Conservation (phyloP, 1,139 yeast species). For the Yamadazyma songkhlaensis region DNA sequence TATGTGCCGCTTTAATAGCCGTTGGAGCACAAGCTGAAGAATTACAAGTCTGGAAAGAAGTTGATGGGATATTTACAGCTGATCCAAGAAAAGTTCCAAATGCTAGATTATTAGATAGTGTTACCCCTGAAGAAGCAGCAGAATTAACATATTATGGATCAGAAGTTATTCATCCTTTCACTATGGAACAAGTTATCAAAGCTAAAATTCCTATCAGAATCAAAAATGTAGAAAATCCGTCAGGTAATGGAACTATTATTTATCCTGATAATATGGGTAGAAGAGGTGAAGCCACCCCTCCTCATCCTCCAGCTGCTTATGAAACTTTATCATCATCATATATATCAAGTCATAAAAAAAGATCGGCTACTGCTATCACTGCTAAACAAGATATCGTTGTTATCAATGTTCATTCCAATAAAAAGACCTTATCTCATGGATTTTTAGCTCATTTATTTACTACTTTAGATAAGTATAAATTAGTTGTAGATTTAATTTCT, state of each 20-base stretch:
- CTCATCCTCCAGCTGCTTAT: slow-evolving; percentile 86
- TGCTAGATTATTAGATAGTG: slow-evolving; percentile 80
- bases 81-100: slow-evolving; percentile 94
- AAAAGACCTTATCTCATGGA: slow-evolving; percentile 90
- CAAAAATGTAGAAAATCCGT: slow-evolving; percentile 91
- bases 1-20: slow-evolving; percentile 95
- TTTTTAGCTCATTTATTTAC: slow-evolving; percentile 89
- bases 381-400: slow-evolving; percentile 92
- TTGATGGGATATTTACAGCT: slow-evolving; percentile 97
- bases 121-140: slow-evolving; percentile 98
- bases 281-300: slow-evolving; percentile 87
- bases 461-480: slow-evolving; percentile 75
- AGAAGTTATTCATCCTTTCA: slow-evolving; percentile 97
- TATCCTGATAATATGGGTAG: slow-evolving; percentile 87
- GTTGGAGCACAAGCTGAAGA: slow-evolving; percentile 92
- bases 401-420: slow-evolving; percentile 88
- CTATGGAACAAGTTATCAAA: slow-evolving; percentile 97
- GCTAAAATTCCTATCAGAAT: slow-evolving; percentile 96
- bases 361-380: slow-evolving; percentile 96
- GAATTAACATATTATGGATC: slow-evolving; percentile 96
- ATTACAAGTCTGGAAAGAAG: slow-evolving; percentile 97
- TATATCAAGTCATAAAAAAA: slow-evolving; percentile 49
- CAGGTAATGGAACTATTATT: slow-evolving; percentile 86
- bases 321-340: slow-evolving; percentile 48
- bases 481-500: slow-evolving; percentile 93